Conservation (phyloP, 495 filamentous ascomycete species). For the Aspergillus taichungensis region DNA sequence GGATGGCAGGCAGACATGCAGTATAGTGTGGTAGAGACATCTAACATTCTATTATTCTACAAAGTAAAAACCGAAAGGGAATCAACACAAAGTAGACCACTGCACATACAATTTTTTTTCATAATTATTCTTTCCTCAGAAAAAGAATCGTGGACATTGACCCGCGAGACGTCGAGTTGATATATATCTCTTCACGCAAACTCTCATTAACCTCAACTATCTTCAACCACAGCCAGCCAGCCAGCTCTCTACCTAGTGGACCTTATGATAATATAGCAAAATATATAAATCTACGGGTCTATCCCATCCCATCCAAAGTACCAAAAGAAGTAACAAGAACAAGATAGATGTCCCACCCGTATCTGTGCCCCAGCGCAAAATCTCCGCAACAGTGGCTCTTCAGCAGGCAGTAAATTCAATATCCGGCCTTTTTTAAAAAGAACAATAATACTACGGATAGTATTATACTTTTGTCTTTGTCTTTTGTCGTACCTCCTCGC, state of each 20-base stretch:
- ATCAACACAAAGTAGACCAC: too few species aligned
- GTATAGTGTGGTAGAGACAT: not conserved
- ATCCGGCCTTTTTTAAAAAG: conserved; percentile 27
- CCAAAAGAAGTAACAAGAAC: not conserved
- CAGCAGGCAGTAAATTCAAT: conserved; percentile 55
- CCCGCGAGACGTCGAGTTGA: too few species aligned
- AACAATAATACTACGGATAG: not conserved
- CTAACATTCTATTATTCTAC: too few species aligned
- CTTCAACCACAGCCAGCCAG: not conserved
- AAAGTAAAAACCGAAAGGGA: too few species aligned
- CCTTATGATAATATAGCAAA: too few species aligned
- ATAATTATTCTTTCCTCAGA: too few species aligned
- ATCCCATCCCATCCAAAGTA: not conserved
- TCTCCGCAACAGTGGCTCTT: conserved; percentile 77
- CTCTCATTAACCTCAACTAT: too few species aligned
- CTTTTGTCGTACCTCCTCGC: conserved; percentile 33
- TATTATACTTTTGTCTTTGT: conserved; percentile 2
- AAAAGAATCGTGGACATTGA: too few species aligned
- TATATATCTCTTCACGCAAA: too few species aligned
- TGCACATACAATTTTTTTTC: too few species aligned
- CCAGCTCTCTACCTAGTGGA: too few species aligned
- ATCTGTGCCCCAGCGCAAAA: conserved; percentile 83
- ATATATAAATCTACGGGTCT: too few species aligned
- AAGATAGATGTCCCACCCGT: conserved; percentile 68
- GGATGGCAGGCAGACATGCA: not conserved